Evolutionary conservation across 2,329 filamentous ascomycete species (phyloP), one percentile per base, ranked within the genome.

Genomic region (Epicoccum nigrum): DNA sequence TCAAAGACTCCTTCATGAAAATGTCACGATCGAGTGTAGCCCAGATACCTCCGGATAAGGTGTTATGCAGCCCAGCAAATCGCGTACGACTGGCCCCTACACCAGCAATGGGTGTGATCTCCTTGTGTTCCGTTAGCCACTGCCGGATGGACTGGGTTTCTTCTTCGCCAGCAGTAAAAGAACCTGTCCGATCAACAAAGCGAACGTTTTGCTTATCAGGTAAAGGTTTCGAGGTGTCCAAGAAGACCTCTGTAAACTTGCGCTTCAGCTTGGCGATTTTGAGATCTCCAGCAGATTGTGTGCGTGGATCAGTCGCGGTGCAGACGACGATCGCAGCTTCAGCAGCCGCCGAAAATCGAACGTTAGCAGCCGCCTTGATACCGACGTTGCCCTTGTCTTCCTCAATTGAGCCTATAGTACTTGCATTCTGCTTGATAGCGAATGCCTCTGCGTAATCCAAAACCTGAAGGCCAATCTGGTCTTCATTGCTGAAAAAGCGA

Each of bases 1-100:
- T 45, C 4, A 69, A 28, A 23, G 66, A 58, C 6, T 63, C 58
- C 38, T 74, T 74, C 61, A 81, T 76, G 16, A 62, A 69, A 13
- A 82, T 72, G 17, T 76, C 67, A 21, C 70, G 75, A 54, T 83
- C 81, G 28, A 83, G 65, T 3, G 74, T 76, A 3, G 77, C 80
- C 71, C 81, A 77, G 8, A 75, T 64, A 7, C 78, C 74, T 21
- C 73, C 71, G n/a, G 68, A 64, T 7, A 61, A 54, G 35, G 69
- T 74, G 47, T 81, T 80, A 21, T 73, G 72, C 3, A 81, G 66
- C 13, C 80, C 79, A 35, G 75, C 63, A 49, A 82, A 79, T 12
- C 81, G 74, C 13, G 76, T 75, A 11, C 81, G 75, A 47, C 74
- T 76, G 4, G 73, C 74, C n/a, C 70, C 69, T 28, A 79, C 65